phyloP scores from a whole-genome alignment of 108 stramenopile species.

The Discostella stelligeroides region DNA sequence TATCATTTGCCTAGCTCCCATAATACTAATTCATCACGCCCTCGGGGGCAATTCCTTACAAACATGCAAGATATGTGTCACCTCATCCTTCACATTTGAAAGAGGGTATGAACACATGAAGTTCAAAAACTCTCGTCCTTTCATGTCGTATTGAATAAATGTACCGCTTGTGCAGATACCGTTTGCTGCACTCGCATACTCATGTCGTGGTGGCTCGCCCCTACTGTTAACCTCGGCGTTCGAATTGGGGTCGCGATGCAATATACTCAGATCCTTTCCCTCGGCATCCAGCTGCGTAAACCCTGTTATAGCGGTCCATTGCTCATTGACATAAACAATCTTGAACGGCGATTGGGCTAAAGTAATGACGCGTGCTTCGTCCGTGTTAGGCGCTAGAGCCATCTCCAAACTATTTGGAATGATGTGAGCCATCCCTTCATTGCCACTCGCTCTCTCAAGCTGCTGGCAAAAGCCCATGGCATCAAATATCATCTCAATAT shows the following conservation, averaged over 20 bases:
- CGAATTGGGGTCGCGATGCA: slow-evolving; percentile 55
- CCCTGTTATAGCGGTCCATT: slow-evolving; percentile 67
- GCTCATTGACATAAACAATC: slow-evolving; percentile 80
- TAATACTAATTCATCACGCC: neutral
- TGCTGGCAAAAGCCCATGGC: slow-evolving; percentile 91
- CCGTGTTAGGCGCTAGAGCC: slow-evolving; percentile 64
- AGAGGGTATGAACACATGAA: slow-evolving; percentile 84
- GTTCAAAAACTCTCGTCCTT: slow-evolving; percentile 68
- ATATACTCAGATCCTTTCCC: slow-evolving; percentile 58
- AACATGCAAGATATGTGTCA: slow-evolving; percentile 23
- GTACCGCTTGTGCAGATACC: slow-evolving; percentile 62
- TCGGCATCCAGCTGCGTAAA: slow-evolving; percentile 82
- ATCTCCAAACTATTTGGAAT: slow-evolving; percentile 83
- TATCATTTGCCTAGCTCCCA: no score
- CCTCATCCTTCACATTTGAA: slow-evolving; percentile 50
- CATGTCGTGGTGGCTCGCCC: slow-evolving; percentile 47
- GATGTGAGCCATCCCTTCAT: slow-evolving; percentile 69
- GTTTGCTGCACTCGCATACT: slow-evolving; percentile 56
- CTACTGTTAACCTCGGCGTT: slow-evolving; percentile 37
- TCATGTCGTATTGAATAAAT: slow-evolving; percentile 67
- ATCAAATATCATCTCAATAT: slow-evolving; percentile 82
- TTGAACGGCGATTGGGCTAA: slow-evolving; percentile 62
- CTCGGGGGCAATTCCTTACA: slow-evolving; percentile 18
- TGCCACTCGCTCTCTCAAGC: slow-evolving; percentile 78
- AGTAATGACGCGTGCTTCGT: slow-evolving; percentile 86